Base-by-base conservation (phyloP, 2,329 filamentous ascomycete genomes). In the Aspergillus sp. region DNA sequence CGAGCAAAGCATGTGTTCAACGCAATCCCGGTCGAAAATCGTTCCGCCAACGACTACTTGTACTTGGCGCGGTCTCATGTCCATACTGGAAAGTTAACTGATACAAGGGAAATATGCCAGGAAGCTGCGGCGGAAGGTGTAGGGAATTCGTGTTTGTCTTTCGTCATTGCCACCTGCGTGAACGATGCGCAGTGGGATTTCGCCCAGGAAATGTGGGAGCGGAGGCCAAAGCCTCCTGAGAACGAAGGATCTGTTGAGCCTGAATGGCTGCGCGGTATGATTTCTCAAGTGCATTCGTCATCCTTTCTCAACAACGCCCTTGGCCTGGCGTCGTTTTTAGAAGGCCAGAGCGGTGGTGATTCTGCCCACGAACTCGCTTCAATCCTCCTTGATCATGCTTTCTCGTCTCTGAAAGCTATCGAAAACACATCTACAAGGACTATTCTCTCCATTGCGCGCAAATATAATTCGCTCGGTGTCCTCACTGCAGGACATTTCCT, bases 1-100 rank as follows among this genome's bases (percentile, higher is more conserved):
- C 69, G 73, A 41, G 63, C 67, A 12, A 63, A 71, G 42, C 51
- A 64, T n/a, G 49, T 80, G 6, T 80, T 80, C 54, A 57, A 71
- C 29, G 48, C 52, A 3, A 66, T 78, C 28, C 56, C 65, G 3
- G 27, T 49, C 1, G 45, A 63, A 6, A 46, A 65, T 34, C 70
- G 73, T 28, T 66, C 62, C 2, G 53, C 62, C 5, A 60, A 63
- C 4, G 69, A 74, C 44, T 80, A 78, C 56, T 57, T 66, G 44
- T 57, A 65, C 36, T 66, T 71, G 28, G 67, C 74, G 26, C 62
- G 63, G 39, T 69, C 76, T 26, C 68, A 73, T 48, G 51, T 78
- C 10, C 41, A 50, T 28, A 58, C 54, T n/a, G 59, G 72, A 10
- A 58, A 65, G 19, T 61, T 70, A 48, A 48, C 68, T 9, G 64